Base-by-base conservation (phyloP, 805 yeast species). In the Myxozyma sirexii region DNA sequence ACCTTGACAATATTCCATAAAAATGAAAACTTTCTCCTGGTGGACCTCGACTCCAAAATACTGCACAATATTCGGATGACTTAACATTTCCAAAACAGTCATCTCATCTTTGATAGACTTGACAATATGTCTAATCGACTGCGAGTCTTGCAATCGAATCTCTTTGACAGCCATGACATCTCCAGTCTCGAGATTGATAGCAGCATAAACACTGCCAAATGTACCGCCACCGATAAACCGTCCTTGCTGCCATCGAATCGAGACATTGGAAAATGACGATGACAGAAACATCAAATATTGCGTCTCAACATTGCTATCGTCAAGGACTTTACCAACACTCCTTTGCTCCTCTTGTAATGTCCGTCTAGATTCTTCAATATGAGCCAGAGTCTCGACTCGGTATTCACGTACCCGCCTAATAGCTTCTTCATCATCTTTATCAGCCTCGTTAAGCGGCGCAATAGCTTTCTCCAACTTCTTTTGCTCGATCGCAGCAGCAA, bases 21-120 rank as follows among this genome's bases (percentile, higher is more conserved):
- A 94, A 33, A 94, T 86, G 72, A 90, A 92, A 17, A 94, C 97
- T 64, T 89, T 84, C 73, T 94, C 98, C 55, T 97, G 82, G 74
- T 94, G 98, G 4, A 94, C 97, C 73, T 94, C 98, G 38, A 94
- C 97, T 53, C 99, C 99, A 70, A 84, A 92, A 72, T 93, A 94
- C 71, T 92, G 97, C 4, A 94, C 98, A 67, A 94, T 88, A 70
- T 94, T 94, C 8, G 98, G 98, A 75, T 94, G 99, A 63, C 91
- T 88, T 61, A 94, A 78, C 87, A 91, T 89, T 75, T 94, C 98
- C 67, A 94, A 76, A 1, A 93, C 97, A 0, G 96, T 87, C 97
- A 94, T 93, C 71, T 94, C 99, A 67, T 92, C 97, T 71, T 90
- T 90, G 65, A 94, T 90, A 1, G 90, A 84, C 39, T 96, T 94